Evolutionary conservation across 2,329 filamentous ascomycete species (phyloP), one percentile per base, ranked within the genome.

Genomic region (Aciculosporium take): DNA sequence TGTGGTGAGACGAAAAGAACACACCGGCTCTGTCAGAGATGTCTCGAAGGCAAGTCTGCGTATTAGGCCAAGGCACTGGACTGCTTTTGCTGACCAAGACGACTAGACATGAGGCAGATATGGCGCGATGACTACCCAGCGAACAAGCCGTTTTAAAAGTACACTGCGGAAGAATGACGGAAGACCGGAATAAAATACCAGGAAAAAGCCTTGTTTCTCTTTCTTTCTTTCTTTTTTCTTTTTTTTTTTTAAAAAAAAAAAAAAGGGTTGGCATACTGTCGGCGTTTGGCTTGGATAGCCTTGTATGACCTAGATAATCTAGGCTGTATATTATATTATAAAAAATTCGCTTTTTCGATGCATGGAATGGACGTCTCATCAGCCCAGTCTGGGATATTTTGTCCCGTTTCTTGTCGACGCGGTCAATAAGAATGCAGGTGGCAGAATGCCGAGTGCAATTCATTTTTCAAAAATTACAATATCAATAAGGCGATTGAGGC

Each of bases 1-100:
- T 98, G 91, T 54, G 93, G 91, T 37, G 75, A 82, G 57, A 67
- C 78, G 21, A 98, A 98, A 70, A 79, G 86, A 57, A 81, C 86
- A 55, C 91, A 98, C 66, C 68, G 87, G 28, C 61, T 98, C 49
- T 98, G 91, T 62, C 79, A 86, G 17, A 79, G 84, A 55, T 98
- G 91, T 62, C 79, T 94, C 46, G 69, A 76, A 60, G 82, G 88
- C 94, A 72, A 54, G 79, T 65, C 17, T 12, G 15, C 20, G 10
- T 6, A 7, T 37, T 20, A 9, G 5, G 7, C 7, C 13, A 6
- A 36, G n/a, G 3, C 25, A 20, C 25, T 17, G 10, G 7, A 25
- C 12, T 25, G 5, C 20, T 13, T 17, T 9, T n/a, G 12, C 32
- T 46, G 20, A 44, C 25, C 12, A 8, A n/a, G 8, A 40, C 17